These are phyloP conservation scores for Puccinia novopanici DNA, from an alignment of 1,284 basidiomycete species.

Conservation along the genomic window DNA sequence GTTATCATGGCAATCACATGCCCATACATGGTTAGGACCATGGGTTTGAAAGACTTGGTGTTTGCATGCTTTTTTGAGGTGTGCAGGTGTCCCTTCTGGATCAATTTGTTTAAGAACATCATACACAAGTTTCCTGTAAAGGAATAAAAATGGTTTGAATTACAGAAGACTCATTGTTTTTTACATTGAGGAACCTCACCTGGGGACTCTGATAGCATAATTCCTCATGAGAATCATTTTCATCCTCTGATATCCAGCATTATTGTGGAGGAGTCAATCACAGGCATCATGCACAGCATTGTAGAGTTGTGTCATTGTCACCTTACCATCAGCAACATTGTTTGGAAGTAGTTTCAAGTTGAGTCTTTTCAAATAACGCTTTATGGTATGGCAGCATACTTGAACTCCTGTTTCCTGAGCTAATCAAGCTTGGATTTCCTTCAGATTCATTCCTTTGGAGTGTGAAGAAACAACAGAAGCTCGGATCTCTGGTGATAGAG, in stretches of 20 bases:
- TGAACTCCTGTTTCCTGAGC: too few species aligned
- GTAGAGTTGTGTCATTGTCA: too few species aligned
- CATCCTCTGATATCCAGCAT: neutral
- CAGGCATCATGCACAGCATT: neutral
- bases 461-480: too few species aligned
- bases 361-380: neutral
- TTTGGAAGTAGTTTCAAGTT: neutral
- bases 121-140: neutral
- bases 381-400: neutral
- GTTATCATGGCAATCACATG: conserved; percentile 18
- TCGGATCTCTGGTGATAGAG: too few species aligned
- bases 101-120: neutral
- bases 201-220: neutral
- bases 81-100: neutral
- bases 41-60: neutral
- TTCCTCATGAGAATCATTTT: neutral
- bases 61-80: neutral
- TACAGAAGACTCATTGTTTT: neutral
- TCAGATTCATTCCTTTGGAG: too few species aligned
- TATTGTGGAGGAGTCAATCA: neutral
- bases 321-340: neutral
- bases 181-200: neutral
- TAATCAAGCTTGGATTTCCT: too few species aligned
- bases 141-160: neutral
- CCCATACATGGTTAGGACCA: too few species aligned